Evolutionary conservation across 495 filamentous ascomycete species (phyloP).

Genomic region (Trichoderma gamsii): DNA sequence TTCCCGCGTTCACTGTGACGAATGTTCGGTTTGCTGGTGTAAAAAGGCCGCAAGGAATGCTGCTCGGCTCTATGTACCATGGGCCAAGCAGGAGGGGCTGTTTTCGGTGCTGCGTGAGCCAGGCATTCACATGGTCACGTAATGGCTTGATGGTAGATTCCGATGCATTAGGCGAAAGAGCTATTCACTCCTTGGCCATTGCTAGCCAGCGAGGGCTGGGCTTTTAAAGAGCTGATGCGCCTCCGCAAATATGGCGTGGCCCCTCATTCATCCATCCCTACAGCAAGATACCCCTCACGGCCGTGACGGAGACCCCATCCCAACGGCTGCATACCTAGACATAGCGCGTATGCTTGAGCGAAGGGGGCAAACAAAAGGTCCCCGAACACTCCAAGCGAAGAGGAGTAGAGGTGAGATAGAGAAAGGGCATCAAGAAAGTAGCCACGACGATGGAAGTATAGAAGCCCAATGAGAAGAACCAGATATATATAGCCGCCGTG

Average conservation of each 20-base stretch:
- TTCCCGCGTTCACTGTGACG: background rate
- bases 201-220: background rate
- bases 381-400: background rate
- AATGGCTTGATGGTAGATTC: slow-evolving; percentile 2
- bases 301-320: slow-evolving; percentile 3
- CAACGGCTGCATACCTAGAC: background rate
- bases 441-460: background rate
- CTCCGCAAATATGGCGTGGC: slow-evolving; percentile 6
- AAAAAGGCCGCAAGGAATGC: background rate
- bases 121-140: background rate
- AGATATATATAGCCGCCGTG: background rate
- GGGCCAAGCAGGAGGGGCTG: background rate
- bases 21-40: background rate
- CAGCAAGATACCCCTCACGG: slow-evolving; percentile 1
- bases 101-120: background rate
- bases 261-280: background rate
- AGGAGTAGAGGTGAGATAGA: background rate
- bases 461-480: background rate
- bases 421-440: background rate
- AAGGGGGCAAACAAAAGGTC: background rate
- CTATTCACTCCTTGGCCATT: background rate
- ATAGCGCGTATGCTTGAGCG: background rate
- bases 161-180: slow-evolving; percentile 1
- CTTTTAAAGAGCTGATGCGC: background rate
- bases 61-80: background rate